Evolutionary conservation across 2,329 filamentous ascomycete species (phyloP).

Genomic region (Aspergillus sp.): DNA sequence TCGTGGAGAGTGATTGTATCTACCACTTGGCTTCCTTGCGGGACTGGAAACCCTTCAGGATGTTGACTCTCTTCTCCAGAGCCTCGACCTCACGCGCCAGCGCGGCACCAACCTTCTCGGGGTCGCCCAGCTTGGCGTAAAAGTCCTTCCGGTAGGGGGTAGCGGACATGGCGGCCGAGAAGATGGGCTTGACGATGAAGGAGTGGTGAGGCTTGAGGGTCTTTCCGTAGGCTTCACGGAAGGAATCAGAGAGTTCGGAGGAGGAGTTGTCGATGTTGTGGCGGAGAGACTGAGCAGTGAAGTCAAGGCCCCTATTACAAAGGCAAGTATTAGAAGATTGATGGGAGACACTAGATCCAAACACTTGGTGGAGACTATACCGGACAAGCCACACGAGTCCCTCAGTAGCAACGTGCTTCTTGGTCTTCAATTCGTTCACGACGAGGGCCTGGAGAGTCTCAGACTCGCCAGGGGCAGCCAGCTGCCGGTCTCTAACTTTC

Average conservation of each 20-base stretch:
- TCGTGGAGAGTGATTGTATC: conserved; percentile 1
- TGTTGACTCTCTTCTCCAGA: conserved; percentile 74
- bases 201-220: conserved; percentile 92
- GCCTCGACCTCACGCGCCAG: conserved; percentile 71
- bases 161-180: conserved; percentile 88
- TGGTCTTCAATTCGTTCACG: conserved; percentile 81
- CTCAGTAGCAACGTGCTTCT: conserved; percentile 85
- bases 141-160: conserved; percentile 94
- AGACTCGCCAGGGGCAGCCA: conserved; percentile 75
- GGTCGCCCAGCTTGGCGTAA: conserved; percentile 72
- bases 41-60: conserved; percentile 66
- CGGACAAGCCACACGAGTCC: conserved; percentile 88
- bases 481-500: conserved; percentile 87
- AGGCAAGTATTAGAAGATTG: too few species aligned
- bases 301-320: conserved; percentile 74
- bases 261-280: conserved; percentile 67
- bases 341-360: too few species aligned
- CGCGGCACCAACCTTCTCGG: conserved; percentile 59
- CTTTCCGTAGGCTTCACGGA: conserved; percentile 77
- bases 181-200: conserved; percentile 87
- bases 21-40: conserved; percentile 53
- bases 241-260: conserved; percentile 81
- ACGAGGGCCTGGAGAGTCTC: conserved; percentile 81
- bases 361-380: conserved; percentile 43
- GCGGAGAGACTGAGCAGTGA: conserved; percentile 81